phyloP scores from a whole-genome alignment of 805 yeast species.

The Candida takata region DNA sequence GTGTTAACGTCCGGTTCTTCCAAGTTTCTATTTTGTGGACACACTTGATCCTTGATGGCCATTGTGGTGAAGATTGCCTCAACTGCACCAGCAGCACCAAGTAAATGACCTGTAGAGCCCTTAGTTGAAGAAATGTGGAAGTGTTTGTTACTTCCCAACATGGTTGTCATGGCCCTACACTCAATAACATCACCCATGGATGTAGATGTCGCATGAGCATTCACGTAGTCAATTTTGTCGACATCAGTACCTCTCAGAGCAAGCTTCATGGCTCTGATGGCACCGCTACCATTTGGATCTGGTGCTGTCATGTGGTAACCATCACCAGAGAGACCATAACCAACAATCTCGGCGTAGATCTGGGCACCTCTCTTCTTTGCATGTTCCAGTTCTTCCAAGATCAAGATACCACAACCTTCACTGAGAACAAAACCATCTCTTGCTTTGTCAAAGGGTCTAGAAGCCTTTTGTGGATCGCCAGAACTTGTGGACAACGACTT shows the following conservation, averaged over 20 bases:
- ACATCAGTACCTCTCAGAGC: constrained; percentile 51
- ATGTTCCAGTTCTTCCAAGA: constrained; percentile 72
- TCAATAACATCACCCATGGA: constrained; percentile 86
- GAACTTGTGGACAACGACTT: constrained; percentile 63
- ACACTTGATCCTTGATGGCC: constrained; percentile 45
- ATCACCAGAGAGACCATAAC: constrained; percentile 90
- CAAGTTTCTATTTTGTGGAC: constrained; percentile 83
- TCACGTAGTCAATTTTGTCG: constrained; percentile 60
- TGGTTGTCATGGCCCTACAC: constrained; percentile 56
- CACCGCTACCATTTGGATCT: constrained; percentile 74
- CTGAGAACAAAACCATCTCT: constrained; percentile 88
- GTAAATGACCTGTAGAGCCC: constrained; percentile 87
- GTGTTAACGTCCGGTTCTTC: constrained; percentile 43
- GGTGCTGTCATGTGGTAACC: constrained; percentile 95
- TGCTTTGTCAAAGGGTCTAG: constrained; percentile 78
- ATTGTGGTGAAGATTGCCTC: constrained; percentile 78
- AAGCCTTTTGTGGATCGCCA: constrained; percentile 62
- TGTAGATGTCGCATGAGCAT: constrained; percentile 97
- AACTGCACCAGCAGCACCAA: constrained; percentile 95
- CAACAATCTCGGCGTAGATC: constrained; percentile 75
- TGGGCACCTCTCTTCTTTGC: constrained; percentile 58
- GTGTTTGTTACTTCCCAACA: constrained; percentile 35
- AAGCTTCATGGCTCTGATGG: constrained; percentile 70
- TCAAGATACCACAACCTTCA: constrained; percentile 84
- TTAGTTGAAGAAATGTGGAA: constrained; percentile 73